Percentiles rank a stretch among this genome's conserved stretches.
Evolutionary conservation across 2,329 filamentous ascomycete genomes (phyloP).

Genomic region (Cryphonectria parasitica): DNA sequence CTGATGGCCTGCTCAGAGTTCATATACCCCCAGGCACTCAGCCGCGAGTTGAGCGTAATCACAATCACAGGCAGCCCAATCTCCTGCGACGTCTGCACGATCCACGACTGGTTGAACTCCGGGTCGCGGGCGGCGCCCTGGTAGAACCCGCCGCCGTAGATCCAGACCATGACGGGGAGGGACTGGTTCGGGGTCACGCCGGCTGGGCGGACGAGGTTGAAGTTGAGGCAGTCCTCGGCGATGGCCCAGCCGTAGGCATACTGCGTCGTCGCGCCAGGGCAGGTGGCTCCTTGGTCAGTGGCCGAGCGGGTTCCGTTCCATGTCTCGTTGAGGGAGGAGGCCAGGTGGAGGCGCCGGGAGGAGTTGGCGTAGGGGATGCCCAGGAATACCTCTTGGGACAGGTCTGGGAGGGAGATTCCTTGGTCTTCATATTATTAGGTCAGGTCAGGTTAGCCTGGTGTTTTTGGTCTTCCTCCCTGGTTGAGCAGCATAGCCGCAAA

Average conservation of each 20-base stretch:
- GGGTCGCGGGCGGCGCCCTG: slow-evolving; percentile 3
- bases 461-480: too few species aligned
- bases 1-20: slow-evolving; percentile 12
- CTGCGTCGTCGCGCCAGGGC: neutral
- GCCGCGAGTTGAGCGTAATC: slow-evolving; percentile 7
- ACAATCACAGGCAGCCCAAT: slow-evolving; percentile 10
- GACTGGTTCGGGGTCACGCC: slow-evolving; percentile 14
- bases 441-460: neutral
- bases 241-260: slow-evolving; percentile 32
- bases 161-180: slow-evolving; percentile 22
- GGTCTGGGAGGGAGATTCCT: slow-evolving; percentile 5
- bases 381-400: slow-evolving; percentile 4
- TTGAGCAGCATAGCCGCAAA: too few species aligned
- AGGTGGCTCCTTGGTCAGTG: neutral
- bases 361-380: slow-evolving; percentile 11
- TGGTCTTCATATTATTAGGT: neutral
- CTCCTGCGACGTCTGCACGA: slow-evolving; percentile 11
- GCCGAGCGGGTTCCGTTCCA: slow-evolving; percentile 7
- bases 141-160: slow-evolving; percentile 15
- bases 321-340: slow-evolving; percentile 9
- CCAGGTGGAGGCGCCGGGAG: slow-evolving; percentile 11
- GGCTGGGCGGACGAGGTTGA: slow-evolving; percentile 41
- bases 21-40: slow-evolving; percentile 16
- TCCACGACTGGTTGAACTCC: slow-evolving; percentile 16
- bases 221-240: slow-evolving; percentile 43